Percentiles rank a stretch among this genome's conserved stretches.
phyloP scores from a whole-genome alignment of 2,329 filamentous ascomycete genomes.

The Moelleriella libera region DNA sequence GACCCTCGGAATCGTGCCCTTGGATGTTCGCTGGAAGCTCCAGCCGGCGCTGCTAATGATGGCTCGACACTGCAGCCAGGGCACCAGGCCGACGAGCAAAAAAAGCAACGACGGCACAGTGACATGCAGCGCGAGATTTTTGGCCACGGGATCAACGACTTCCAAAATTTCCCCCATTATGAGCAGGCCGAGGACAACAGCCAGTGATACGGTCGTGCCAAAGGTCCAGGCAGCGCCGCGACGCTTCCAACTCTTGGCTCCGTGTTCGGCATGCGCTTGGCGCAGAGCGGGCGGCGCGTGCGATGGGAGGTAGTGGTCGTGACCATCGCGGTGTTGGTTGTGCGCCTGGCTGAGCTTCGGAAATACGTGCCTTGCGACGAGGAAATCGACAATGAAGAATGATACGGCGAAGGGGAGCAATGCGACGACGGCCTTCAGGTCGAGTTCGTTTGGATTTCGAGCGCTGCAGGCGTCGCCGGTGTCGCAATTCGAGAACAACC shows the following conservation, averaged over 20 bases:
- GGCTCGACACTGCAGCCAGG: conserved; percentile 64
- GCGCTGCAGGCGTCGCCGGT: conserved; percentile 41
- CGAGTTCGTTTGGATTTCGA: conserved; percentile 23
- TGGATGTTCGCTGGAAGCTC: conserved; percentile 43
- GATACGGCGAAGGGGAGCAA: conserved; percentile 59
- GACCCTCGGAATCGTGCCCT: conserved; percentile 39
- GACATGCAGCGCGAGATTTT: conserved; percentile 51
- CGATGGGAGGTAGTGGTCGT: conserved; percentile 41
- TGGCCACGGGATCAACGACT: conserved; percentile 51
- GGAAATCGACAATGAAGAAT: conserved; percentile 46
- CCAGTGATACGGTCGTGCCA: conserved; percentile 61
- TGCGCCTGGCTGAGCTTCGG: conserved; percentile 51
- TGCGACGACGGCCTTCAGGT: conserved; percentile 36
- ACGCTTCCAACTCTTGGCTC: conserved; percentile 33
- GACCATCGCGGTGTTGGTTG: conserved; percentile 32
- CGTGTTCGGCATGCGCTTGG: conserved; percentile 45
- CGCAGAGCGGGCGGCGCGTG: conserved; percentile 46
- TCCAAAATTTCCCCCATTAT: conserved; percentile 77
- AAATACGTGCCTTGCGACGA: conserved; percentile 56
- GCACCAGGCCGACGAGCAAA: conserved; percentile 60
- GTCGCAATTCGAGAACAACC: conserved; percentile 34
- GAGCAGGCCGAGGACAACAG: conserved; percentile 63
- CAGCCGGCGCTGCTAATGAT: conserved; percentile 43
- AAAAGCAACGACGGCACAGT: conserved; percentile 60
- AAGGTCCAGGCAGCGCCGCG: conserved; percentile 51